Base-by-base conservation (phyloP, 352 stramenopile genomes). In the Globisporangium camurandrum region DNA sequence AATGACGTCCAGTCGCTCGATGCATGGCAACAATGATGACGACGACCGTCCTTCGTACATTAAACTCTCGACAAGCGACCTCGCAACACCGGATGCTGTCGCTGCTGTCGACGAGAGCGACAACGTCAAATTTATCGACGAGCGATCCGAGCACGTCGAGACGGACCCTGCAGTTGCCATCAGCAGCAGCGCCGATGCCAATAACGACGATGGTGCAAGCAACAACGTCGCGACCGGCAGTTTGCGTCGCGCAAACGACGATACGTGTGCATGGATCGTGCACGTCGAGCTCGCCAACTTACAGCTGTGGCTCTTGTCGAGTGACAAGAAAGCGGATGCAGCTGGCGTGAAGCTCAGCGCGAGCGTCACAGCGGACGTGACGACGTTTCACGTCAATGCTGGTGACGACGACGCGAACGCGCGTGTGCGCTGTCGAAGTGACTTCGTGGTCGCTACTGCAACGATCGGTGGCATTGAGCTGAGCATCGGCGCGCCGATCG, bases 251-350 rank as follows among this genome's bases (percentile, higher is more conserved):
- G 30, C 30, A 12, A n/a, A n/a, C n/a, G n/a, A n/a, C n/a, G 30
- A 34, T 12, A 34, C 30, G 30, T 12, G 8, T 8, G 23, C 57
- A 46, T 73, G 71, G 75, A 77, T 62, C 56, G 40, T 84, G 37
- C 61, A 67, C 31, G 57, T 66, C 3, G 50, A 74, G 10, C 62
- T 90, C 20, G 57, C 56, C 2, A 73, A 80, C 39, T 44, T 88
- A 42, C 60, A 88, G 44, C 20, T 88, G 38, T 90, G 79, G 79
- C 37, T 90, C 12, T 45, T 90, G 11, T 82, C 79, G 24, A 86
- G 64, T 0, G 79, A 90, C 46, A 65, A 64, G 11, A 81, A 75
- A 47, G 49, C 61, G 3, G 76, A 90, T 10, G 67, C 67, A 14
- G 56, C 69, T 33, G 79, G 74, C 34, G 65, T 84, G 26, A 66